Evolutionary conservation across 2,329 filamentous ascomycete species (phyloP).

Genomic region (Teratosphaeriaceae sp.): DNA sequence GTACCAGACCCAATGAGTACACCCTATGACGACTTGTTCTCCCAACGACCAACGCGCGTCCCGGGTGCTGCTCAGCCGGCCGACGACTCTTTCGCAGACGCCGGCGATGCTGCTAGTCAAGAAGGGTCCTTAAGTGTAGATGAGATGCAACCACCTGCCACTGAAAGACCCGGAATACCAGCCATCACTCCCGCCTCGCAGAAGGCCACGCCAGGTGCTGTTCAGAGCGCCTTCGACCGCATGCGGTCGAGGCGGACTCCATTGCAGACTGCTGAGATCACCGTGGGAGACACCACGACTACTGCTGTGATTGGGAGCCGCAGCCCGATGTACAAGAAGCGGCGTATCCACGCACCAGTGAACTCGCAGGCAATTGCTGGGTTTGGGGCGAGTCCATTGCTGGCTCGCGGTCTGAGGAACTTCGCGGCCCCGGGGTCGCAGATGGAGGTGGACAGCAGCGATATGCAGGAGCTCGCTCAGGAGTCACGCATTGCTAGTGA

Average conservation of each 20-base stretch:
- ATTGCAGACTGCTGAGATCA: slow-evolving; percentile 65
- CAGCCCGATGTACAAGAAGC: slow-evolving; percentile 40
- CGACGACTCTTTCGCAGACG: not conserved
- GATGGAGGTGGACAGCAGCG: slow-evolving; percentile 17
- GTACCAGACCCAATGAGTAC: slow-evolving; percentile 22
- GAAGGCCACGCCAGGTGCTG: slow-evolving; percentile 36
- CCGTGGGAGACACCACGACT: slow-evolving; percentile 62
- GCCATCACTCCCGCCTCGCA: slow-evolving; percentile 24
- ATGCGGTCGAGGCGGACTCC: slow-evolving; percentile 58
- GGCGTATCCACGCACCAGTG: slow-evolving; percentile 36
- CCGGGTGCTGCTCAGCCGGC: not conserved
- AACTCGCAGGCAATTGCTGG: slow-evolving; percentile 36
- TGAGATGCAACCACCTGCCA: not conserved
- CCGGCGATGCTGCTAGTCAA: not conserved
- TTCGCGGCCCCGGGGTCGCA: slow-evolving; percentile 52
- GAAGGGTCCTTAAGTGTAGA: not conserved
- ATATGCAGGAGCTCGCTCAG: slow-evolving; percentile 7
- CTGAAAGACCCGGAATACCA: slow-evolving; percentile 21
- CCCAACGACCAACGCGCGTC: slow-evolving; percentile 18
- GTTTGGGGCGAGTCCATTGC: slow-evolving; percentile 33
- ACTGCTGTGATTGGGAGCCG: slow-evolving; percentile 56
- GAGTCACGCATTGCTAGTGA: not conserved
- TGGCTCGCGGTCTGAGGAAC: slow-evolving; percentile 39
- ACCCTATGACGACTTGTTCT: slow-evolving; percentile 20
- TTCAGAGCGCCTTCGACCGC: slow-evolving; percentile 57